Evolutionary conservation across 768 basidiomycete genomes (phyloP).

Genomic region (Chalciporus sphaerocephalus): DNA sequence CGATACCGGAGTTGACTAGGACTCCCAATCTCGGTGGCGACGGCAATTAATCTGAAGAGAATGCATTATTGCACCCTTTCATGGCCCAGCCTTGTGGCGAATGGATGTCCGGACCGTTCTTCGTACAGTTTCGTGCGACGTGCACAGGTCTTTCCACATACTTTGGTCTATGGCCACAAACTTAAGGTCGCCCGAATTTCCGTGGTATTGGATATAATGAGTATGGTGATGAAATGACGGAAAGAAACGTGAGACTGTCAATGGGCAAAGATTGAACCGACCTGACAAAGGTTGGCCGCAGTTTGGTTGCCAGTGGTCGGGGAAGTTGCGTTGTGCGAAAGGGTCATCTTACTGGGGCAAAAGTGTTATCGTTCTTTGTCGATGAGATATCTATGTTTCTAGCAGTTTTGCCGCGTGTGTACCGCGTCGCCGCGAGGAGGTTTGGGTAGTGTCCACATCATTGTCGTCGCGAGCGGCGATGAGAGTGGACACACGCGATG

Average conservation of each 20-base stretch:
- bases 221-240: constrained; percentile 3
- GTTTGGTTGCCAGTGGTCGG: constrained; percentile 21
- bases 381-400: constrained; percentile 21
- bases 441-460: constrained; percentile 6
- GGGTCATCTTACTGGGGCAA: constrained; percentile 6
- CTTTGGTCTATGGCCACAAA: constrained; percentile 57
- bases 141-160: constrained; percentile 60
- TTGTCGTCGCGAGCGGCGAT: constrained; percentile 3
- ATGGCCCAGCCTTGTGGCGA: constrained; percentile 42
- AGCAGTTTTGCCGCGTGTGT: constrained; percentile 20
- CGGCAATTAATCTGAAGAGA: constrained; percentile 40
- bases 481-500: constrained; percentile 14
- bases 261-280: constrained; percentile 9
- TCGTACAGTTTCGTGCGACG: constrained; percentile 40
- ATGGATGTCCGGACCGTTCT: constrained; percentile 32
- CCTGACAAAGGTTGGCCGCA: constrained; percentile 28
- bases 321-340: constrained; percentile 5
- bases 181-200: constrained; percentile 32
- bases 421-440: constrained; percentile 17
- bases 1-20: constrained; percentile 44
- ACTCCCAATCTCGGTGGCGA: constrained; percentile 43
- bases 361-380: background rate
- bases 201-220: constrained; percentile 5
- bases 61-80: constrained; percentile 49
- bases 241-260: constrained; percentile 15